These are phyloP conservation scores for Phragmites australis DNA, from an alignment of 176 grass and related monocot genomes.

Conservation along the genomic window DNA sequence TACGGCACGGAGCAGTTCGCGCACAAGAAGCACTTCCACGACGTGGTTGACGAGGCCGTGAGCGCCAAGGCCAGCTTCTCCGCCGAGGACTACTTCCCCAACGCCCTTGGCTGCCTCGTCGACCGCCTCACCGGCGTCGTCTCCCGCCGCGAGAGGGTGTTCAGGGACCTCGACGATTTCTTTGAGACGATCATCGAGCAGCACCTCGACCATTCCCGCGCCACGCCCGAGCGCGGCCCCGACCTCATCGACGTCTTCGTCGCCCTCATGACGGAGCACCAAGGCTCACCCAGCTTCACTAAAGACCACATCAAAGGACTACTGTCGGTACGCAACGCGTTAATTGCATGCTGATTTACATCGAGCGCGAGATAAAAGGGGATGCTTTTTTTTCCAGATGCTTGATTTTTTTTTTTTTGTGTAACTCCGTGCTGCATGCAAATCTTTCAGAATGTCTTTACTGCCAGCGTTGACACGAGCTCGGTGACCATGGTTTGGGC, in stretches of 20 bases:
- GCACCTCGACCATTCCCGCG: not conserved
- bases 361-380: too few species aligned
- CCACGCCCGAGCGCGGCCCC: not conserved
- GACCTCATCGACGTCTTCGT: slow-evolving; percentile 41
- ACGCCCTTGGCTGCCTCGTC: not conserved
- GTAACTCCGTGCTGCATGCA: too few species aligned
- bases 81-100: slow-evolving; percentile 43
- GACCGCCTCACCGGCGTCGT: slow-evolving; percentile 16
- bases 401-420: too few species aligned
- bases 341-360: too few species aligned
- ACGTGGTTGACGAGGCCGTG: slow-evolving; percentile 36
- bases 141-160: slow-evolving; percentile 25
- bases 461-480: slow-evolving; percentile 12
- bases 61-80: slow-evolving; percentile 7
- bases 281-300: not conserved
- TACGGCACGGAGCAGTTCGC: slow-evolving; percentile 30
- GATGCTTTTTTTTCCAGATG: too few species aligned
- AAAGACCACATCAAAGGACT: slow-evolving; percentile 40
- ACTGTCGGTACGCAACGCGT: not conserved
- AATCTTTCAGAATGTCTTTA: slow-evolving; percentile 23
- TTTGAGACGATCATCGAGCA: slow-evolving; percentile 37
- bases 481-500: slow-evolving; percentile 42
- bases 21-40: slow-evolving; percentile 23
- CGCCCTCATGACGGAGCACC: not conserved
- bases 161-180: slow-evolving; percentile 34